Conservation (phyloP, 768 basidiomycete genomes). For the Auricularia auricula-judae region DNA sequence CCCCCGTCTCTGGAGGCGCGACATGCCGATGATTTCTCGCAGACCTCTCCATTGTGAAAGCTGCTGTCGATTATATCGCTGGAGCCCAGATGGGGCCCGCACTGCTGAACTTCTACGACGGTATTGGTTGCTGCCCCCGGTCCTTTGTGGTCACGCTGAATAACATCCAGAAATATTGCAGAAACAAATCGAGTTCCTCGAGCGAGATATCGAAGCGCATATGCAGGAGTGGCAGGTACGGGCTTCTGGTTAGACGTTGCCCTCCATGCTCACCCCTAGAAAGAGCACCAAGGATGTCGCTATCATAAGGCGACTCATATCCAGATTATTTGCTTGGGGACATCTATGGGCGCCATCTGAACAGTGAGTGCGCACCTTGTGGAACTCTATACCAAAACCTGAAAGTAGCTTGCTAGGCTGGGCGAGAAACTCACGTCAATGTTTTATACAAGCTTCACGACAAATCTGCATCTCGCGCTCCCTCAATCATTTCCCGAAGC, state of each 20-base stretch:
- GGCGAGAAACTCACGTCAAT: background rate
- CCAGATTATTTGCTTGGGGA: background rate
- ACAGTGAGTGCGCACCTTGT: background rate
- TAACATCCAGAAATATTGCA: background rate
- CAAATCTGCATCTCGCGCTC: constrained; percentile 20
- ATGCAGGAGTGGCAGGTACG: background rate
- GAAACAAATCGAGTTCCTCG: background rate
- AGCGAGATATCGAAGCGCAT: background rate
- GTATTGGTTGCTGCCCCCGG: background rate
- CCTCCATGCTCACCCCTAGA: background rate
- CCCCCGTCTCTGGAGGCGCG: background rate
- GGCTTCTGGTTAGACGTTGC: background rate
- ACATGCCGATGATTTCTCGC: background rate
- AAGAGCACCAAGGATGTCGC: background rate
- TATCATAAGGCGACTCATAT: background rate
- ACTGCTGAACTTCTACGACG: background rate
- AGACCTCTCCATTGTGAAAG: background rate
- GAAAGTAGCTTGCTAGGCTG: background rate
- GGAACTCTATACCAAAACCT: too few species aligned
- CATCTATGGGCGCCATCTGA: background rate
- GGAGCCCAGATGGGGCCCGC: background rate
- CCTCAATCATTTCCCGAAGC: constrained; percentile 56
- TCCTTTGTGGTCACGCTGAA: background rate
- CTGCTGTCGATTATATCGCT: background rate
- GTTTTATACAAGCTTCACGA: background rate